A percentile compares a stretch with the other conserved stretches of the same genome.
Evolutionary conservation across 1,284 basidiomycete genomes (phyloP).

Genomic region (Trichosporon inkin): DNA sequence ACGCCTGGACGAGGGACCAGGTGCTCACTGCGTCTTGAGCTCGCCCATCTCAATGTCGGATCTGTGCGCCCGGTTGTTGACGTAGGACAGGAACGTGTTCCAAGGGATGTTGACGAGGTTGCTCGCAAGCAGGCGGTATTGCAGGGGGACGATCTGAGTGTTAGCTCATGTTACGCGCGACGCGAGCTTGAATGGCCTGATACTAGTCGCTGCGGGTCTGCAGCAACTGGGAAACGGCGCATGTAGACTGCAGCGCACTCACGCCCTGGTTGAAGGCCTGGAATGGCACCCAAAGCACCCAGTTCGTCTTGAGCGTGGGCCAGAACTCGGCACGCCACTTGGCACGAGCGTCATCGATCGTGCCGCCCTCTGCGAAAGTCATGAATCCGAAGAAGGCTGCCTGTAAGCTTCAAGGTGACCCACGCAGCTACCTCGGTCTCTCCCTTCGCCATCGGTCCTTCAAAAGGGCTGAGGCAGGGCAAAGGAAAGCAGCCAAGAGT

Average conservation of each 20-base stretch:
- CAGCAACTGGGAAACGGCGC: neutral
- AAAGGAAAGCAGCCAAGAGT: neutral
- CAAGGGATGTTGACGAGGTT: slow-evolving; percentile 52
- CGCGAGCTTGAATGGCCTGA: too few species aligned
- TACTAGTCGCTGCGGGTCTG: too few species aligned
- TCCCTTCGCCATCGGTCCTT: too few species aligned
- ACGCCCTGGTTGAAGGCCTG: slow-evolving; percentile 44
- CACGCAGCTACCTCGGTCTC: too few species aligned
- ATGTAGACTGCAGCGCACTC: neutral
- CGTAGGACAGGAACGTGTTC: slow-evolving; percentile 51
- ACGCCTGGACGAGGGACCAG: neutral
- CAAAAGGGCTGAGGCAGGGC: neutral
- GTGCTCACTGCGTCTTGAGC: slow-evolving; percentile 59
- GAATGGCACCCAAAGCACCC: slow-evolving; percentile 50
- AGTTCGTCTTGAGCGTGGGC: slow-evolving; percentile 47
- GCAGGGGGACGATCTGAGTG: slow-evolving; percentile 48
- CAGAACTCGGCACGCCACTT: slow-evolving; percentile 46
- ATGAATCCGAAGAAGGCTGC: slow-evolving; percentile 53
- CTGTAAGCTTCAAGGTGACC: slow-evolving; percentile 1
- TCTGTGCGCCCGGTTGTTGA: slow-evolving; percentile 39
- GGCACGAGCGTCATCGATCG: slow-evolving; percentile 43
- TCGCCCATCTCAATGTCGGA: slow-evolving; percentile 12
- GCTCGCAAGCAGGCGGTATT: slow-evolving; percentile 50
- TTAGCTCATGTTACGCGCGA: neutral
- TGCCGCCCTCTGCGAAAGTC: slow-evolving; percentile 52